A percentile compares a stretch with the other conserved stretches of the same genome.
Conservation (phyloP, 495 filamentous ascomycete species). For the Trichoderma erinaceum region DNA sequence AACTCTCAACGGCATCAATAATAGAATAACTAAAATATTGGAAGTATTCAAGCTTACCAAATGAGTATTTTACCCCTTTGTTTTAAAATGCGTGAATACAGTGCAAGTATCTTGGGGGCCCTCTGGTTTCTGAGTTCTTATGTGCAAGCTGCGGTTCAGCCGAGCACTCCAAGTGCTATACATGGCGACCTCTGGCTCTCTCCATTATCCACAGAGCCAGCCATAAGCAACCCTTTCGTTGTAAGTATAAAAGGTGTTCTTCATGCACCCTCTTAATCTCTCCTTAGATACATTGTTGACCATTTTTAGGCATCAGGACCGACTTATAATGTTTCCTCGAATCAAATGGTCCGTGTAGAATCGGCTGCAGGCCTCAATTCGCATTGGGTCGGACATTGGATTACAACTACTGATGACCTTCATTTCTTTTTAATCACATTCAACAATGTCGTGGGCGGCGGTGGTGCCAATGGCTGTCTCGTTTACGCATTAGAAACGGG, state of each 20-base stretch:
- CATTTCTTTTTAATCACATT: neutral
- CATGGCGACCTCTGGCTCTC: neutral
- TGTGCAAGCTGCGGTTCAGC: too few species aligned
- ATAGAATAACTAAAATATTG: too few species aligned
- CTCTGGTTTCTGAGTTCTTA: too few species aligned
- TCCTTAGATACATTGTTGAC: neutral
- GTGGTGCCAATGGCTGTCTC: neutral
- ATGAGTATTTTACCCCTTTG: too few species aligned
- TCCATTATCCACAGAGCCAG: neutral
- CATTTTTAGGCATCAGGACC: neutral
- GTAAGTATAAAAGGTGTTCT: neutral
- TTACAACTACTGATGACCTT: neutral
- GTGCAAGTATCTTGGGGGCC: too few species aligned
- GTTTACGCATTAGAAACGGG: neutral
- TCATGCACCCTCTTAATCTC: too few species aligned
- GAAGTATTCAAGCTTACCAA: neutral
- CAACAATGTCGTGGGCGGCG: neutral
- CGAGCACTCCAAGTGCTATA: too few species aligned
- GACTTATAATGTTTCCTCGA: neutral
- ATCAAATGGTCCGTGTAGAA: neutral
- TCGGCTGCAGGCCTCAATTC: neutral
- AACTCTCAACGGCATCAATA: neutral
- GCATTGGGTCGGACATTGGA: slow-evolving; percentile 3
- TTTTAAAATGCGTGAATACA: too few species aligned
- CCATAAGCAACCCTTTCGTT: neutral